These are phyloP conservation scores for Sanghuangporus weigelae DNA, from an alignment of 1,284 basidiomycete genomes.

Conservation along the genomic window DNA sequence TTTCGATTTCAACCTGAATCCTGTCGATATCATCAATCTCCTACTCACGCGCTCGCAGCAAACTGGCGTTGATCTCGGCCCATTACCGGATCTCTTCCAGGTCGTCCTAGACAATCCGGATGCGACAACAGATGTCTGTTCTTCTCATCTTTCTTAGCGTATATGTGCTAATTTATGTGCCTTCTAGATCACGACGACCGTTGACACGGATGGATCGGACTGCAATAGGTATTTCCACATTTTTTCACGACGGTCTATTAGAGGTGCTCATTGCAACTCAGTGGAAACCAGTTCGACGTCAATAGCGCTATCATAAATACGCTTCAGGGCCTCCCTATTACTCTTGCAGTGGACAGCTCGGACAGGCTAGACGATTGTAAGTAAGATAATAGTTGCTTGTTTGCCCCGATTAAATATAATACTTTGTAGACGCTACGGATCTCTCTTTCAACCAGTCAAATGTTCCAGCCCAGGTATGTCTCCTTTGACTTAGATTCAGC, in stretches of 20 bases:
- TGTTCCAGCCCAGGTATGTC: conserved; percentile 52
- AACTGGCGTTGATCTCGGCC: conserved; percentile 59
- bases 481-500: background rate
- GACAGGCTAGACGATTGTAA: conserved; percentile 59
- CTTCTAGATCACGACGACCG: conserved; percentile 46
- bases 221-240: conserved; percentile 44
- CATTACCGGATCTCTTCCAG: conserved; percentile 55
- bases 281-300: conserved; percentile 60
- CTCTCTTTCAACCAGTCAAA: conserved; percentile 59
- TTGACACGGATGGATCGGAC: conserved; percentile 47
- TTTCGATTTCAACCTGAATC: conserved; percentile 63
- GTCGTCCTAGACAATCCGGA: conserved; percentile 49
- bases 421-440: conserved; percentile 44
- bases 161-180: background rate
- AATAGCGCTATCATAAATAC: conserved; percentile 58
- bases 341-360: conserved; percentile 43
- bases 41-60: conserved; percentile 48
- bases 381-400: conserved; percentile 14
- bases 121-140: conserved; percentile 42
- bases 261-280: conserved; percentile 22
- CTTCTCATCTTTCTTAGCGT: background rate
- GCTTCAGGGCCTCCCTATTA: conserved; percentile 53
- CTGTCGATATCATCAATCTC: conserved; percentile 56
- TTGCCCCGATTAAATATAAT: background rate
- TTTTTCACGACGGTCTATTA: conserved; percentile 10